These are phyloP conservation scores for Castanea mollissima DNA, from an alignment of 306 rosid genomes.

Conservation along the genomic window DNA sequence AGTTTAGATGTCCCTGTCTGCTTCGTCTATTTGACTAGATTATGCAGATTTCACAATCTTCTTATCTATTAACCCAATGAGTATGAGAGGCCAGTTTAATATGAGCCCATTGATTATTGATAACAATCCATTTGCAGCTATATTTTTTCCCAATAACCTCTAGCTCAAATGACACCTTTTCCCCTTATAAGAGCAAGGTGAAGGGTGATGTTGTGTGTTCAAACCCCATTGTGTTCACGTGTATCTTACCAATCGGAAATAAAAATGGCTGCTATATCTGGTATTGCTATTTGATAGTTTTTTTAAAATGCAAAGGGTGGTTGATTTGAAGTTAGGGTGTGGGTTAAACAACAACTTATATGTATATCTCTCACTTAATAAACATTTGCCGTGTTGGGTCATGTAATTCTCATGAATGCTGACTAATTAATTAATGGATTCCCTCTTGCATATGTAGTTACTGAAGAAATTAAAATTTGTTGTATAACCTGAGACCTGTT, in stretches of 20 bases:
- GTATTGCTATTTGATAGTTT: neutral
- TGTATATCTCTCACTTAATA: neutral
- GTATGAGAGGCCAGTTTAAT: neutral
- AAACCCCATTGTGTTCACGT: too few relatives aligned
- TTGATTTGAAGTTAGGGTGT: neutral
- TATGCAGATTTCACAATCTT: neutral
- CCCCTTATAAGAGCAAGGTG: too few relatives aligned
- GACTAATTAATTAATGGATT: neutral
- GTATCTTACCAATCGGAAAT: too few relatives aligned
- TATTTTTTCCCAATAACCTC: too few relatives aligned
- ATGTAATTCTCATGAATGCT: neutral
- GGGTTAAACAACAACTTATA: neutral
- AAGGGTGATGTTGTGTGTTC: too few relatives aligned
- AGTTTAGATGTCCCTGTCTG: neutral
- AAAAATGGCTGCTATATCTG: too few relatives aligned
- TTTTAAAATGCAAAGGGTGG: neutral
- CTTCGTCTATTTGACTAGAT: neutral
- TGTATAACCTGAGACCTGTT: neutral
- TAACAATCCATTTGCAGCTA: neutral
- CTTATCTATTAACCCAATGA: neutral
- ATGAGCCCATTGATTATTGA: neutral
- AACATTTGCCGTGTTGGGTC: neutral
- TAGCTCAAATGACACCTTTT: too few relatives aligned
- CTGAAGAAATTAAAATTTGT: too few relatives aligned
- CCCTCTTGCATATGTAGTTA: neutral